Evolutionary conservation across 306 rosid genomes (phyloP).

Genomic region (Acacia melanoxylon): DNA sequence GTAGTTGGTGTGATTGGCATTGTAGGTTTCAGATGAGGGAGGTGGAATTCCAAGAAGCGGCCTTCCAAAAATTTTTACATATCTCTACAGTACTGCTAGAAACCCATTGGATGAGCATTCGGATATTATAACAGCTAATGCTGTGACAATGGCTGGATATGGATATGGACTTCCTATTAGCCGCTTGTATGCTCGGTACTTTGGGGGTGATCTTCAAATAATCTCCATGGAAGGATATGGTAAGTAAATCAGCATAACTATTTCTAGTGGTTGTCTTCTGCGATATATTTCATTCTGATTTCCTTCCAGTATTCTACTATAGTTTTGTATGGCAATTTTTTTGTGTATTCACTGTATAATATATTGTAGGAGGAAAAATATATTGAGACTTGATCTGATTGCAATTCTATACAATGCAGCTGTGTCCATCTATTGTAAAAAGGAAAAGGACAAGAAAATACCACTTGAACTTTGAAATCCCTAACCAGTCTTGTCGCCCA

Average conservation of each 20-base stretch:
- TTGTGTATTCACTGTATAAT: background rate
- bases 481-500: too few relatives aligned
- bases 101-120: slow-evolving; percentile 59
- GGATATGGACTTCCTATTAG: slow-evolving; percentile 80
- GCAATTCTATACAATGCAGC: background rate
- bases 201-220: slow-evolving; percentile 81
- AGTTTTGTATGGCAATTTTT: background rate
- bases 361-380: background rate
- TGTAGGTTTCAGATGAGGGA: slow-evolving; percentile 77
- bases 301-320: background rate
- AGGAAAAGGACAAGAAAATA: too few relatives aligned
- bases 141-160: slow-evolving; percentile 78
- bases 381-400: background rate
- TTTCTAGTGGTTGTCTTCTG: background rate
- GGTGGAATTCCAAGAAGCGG: slow-evolving; percentile 77
- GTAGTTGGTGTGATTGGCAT: slow-evolving; percentile 30
- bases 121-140: slow-evolving; percentile 47
- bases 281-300: background rate
- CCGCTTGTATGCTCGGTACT: slow-evolving; percentile 74
- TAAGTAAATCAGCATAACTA: slow-evolving; percentile 29
- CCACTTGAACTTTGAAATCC: too few relatives aligned
- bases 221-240: slow-evolving; percentile 93
- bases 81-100: slow-evolving; percentile 75
- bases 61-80: slow-evolving; percentile 64
- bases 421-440: background rate